Evolutionary conservation across 1,284 basidiomycete genomes (phyloP).

Genomic region (Ganoderma sinense): DNA sequence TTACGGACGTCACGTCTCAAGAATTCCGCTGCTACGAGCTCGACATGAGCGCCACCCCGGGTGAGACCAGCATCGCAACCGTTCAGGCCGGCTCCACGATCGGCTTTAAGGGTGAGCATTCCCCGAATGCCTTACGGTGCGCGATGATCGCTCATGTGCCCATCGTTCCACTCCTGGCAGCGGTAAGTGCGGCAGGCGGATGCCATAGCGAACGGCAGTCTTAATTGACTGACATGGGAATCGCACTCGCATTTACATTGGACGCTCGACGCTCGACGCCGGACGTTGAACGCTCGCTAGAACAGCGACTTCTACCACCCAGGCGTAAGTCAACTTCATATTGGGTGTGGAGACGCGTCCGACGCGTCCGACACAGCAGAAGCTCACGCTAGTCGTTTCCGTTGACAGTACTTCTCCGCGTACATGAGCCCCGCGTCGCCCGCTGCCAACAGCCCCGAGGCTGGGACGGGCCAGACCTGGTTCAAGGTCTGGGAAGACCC

Average conservation of each 20-base stretch:
- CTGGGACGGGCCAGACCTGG: constrained; percentile 52
- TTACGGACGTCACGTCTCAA: constrained; percentile 52
- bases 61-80: constrained; percentile 46
- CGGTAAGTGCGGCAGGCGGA: constrained; percentile 23
- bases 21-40: constrained; percentile 56
- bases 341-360: not conserved
- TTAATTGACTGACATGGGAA: not conserved
- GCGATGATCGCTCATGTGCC: constrained; percentile 34
- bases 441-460: constrained; percentile 49
- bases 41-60: constrained; percentile 43
- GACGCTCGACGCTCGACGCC: too few relatives aligned
- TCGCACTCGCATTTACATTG: not conserved
- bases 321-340: constrained; percentile 37
- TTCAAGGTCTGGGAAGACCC: constrained; percentile 56
- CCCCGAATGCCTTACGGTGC: not conserved
- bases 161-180: constrained; percentile 12
- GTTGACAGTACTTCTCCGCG: constrained; percentile 45
- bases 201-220: not conserved
- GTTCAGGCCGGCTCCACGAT: constrained; percentile 43
- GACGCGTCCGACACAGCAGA: not conserved
- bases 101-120: constrained; percentile 36
- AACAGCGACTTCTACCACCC: constrained; percentile 43
- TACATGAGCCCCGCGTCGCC: constrained; percentile 51
- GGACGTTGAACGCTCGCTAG: constrained; percentile 10
- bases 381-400: not conserved